A percentile compares a stretch with the other conserved stretches of the same genome.
phyloP scores from a whole-genome alignment of 257 asterid genomes.

The Agastache rugosa region DNA sequence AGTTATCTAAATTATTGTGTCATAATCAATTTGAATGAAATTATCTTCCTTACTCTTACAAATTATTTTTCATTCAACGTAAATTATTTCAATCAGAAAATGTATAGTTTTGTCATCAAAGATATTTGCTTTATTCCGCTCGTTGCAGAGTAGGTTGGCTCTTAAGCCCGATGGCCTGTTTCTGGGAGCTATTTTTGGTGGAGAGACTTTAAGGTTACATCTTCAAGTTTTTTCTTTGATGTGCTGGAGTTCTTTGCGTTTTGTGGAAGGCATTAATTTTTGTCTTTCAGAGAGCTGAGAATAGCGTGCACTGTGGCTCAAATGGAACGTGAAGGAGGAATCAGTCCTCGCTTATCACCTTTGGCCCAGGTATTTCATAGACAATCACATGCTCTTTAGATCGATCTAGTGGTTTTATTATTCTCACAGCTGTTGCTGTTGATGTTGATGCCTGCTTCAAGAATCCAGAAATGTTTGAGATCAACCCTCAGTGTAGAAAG shows the following conservation, averaged over 20 bases:
- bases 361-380: constrained; percentile 77
- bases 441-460: neutral
- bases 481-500: neutral
- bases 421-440: neutral
- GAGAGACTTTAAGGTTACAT: constrained; percentile 84
- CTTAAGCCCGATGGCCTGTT: constrained; percentile 96
- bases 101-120: constrained; percentile 3
- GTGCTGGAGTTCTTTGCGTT: constrained; percentile 26
- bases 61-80: constrained; percentile 4
- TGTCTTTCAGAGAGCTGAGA: constrained; percentile 78
- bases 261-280: constrained; percentile 16
- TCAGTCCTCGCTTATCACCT: constrained; percentile 94
- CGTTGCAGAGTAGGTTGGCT: constrained; percentile 86
- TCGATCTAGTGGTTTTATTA: neutral
- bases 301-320: constrained; percentile 95
- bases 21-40: neutral
- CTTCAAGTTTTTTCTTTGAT: constrained; percentile 17
- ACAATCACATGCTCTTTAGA: constrained; percentile 3
- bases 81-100: constrained; percentile 20
- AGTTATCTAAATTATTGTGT: neutral
- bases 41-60: constrained; percentile 19
- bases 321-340: constrained; percentile 98
- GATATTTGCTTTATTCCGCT: constrained; percentile 25
- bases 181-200: constrained; percentile 94
- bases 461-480: neutral